phyloP scores from a whole-genome alignment of 1,284 basidiomycete species.

The Chiua sp. region DNA sequence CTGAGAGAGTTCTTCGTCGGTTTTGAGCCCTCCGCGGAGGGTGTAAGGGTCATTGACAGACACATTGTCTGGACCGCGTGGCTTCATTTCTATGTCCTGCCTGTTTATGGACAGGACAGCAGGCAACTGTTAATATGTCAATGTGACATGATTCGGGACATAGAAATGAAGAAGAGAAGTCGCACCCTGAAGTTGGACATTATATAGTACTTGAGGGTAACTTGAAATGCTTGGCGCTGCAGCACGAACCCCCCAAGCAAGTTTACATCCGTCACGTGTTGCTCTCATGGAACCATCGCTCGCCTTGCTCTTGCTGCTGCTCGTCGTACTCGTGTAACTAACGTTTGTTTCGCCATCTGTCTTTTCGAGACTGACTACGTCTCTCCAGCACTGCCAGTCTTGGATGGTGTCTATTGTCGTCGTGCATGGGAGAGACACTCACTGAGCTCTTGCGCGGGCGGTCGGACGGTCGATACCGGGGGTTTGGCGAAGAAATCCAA shows the following conservation, averaged over 20 bases:
- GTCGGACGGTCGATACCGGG: constrained; percentile 13
- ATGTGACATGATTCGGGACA: neutral
- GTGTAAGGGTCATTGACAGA: constrained; percentile 70
- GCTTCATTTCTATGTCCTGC: constrained; percentile 52
- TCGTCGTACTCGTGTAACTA: constrained; percentile 51
- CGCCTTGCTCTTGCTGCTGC: constrained; percentile 34
- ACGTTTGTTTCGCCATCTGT: constrained; percentile 12
- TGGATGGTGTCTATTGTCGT: constrained; percentile 69
- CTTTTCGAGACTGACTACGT: constrained; percentile 4
- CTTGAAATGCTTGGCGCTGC: too few species aligned
- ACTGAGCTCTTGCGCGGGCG: constrained; percentile 50
- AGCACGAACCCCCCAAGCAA: too few species aligned
- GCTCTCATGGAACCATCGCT: constrained; percentile 25
- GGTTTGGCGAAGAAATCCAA: constrained; percentile 52
- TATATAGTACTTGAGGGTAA: too few species aligned
- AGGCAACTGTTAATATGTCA: constrained; percentile 30
- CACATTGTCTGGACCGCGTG: constrained; percentile 29
- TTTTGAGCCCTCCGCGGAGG: constrained; percentile 60
- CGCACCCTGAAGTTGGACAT: constrained; percentile 15
- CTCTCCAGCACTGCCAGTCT: constrained; percentile 51
- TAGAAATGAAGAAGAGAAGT: neutral
- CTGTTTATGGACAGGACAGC: constrained; percentile 36
- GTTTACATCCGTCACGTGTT: too few species aligned
- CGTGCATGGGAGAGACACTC: constrained; percentile 59
- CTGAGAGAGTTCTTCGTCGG: constrained; percentile 62